A percentile compares a stretch with the other conserved stretches of the same genome.
Conservation (phyloP, 192 early-diverging fungal species). For the Rhizophlyctis rosea region DNA sequence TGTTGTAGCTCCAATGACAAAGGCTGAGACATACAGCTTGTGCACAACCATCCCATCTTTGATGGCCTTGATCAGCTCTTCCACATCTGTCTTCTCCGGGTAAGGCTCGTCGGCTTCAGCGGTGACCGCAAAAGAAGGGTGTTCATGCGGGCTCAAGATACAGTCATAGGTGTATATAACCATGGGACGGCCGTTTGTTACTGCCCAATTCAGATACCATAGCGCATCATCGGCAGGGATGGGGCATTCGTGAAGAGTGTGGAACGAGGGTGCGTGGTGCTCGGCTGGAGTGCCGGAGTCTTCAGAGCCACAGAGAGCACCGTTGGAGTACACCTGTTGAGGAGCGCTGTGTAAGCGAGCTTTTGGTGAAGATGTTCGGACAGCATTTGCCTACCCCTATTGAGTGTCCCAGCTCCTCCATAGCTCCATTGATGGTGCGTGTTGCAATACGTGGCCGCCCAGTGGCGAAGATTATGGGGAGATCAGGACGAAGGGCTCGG, state of each 20-base stretch:
- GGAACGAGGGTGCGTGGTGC: not conserved
- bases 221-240: not conserved
- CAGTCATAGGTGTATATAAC: not conserved
- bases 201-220: slow-evolving; percentile 2
- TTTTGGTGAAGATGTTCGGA: too few relatives aligned
- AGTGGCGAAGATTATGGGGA: slow-evolving; percentile 7
- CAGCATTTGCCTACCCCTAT: not conserved
- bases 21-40: too few relatives aligned
- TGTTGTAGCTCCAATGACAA: too few relatives aligned
- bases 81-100: not conserved
- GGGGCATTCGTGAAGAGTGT: slow-evolving; percentile 1
- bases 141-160: not conserved
- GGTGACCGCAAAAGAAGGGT: not conserved
- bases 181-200: not conserved
- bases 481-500: slow-evolving; percentile 1
- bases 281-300: not conserved
- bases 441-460: slow-evolving; percentile 2
- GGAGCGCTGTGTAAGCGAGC: too few relatives aligned
- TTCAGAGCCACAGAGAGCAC: not conserved
- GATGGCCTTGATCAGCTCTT: not conserved
- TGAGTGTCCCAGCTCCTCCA: not conserved
- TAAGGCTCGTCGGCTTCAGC: not conserved
- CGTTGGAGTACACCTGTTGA: slow-evolving; percentile 5
- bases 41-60: not conserved
- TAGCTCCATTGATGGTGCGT: not conserved